phyloP scores from a whole-genome alignment of 805 yeast genomes.

The Clavispora fructus region DNA sequence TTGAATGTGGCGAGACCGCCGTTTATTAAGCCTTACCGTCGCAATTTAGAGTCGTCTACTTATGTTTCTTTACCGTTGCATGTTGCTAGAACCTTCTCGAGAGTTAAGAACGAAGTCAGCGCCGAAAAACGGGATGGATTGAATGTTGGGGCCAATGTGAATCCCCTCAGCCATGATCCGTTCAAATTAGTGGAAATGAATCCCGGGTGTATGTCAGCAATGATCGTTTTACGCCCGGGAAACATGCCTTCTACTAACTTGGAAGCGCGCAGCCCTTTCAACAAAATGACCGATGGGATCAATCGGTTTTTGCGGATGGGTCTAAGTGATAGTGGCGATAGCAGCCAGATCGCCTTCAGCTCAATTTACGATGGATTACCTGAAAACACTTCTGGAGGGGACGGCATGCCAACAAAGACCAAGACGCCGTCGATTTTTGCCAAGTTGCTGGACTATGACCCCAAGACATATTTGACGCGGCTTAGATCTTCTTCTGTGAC shows the following conservation, averaged over 20 bases:
- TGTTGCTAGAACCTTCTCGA: conserved; percentile 37
- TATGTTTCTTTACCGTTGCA: conserved; percentile 50
- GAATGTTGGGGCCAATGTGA: conserved; percentile 49
- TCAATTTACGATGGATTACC: not conserved
- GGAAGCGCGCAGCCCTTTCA: conserved; percentile 22
- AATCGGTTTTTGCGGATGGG: conserved; percentile 22
- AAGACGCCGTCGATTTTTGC: conserved; percentile 11
- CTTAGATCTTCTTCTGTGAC: conserved; percentile 23
- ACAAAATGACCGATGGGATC: conserved; percentile 29
- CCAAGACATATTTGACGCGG: conserved; percentile 24
- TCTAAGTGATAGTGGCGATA: not conserved
- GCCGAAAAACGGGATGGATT: conserved; percentile 33
- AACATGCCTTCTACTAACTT: not conserved
- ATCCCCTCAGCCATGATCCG: conserved; percentile 49
- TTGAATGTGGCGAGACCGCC: conserved; percentile 37
- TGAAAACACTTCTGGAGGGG: not conserved
- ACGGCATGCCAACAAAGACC: not conserved
- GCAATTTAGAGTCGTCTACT: conserved; percentile 42
- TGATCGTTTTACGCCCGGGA: conserved; percentile 9
- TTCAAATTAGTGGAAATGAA: conserved; percentile 47
- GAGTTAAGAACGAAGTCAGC: conserved; percentile 26
- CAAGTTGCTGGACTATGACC: conserved; percentile 30
- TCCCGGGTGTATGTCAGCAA: conserved; percentile 44
- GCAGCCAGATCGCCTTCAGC: not conserved
- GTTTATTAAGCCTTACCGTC: conserved; percentile 14